phyloP scores from a whole-genome alignment of 2,329 filamentous ascomycete genomes.

The Monosporascus sp. region DNA sequence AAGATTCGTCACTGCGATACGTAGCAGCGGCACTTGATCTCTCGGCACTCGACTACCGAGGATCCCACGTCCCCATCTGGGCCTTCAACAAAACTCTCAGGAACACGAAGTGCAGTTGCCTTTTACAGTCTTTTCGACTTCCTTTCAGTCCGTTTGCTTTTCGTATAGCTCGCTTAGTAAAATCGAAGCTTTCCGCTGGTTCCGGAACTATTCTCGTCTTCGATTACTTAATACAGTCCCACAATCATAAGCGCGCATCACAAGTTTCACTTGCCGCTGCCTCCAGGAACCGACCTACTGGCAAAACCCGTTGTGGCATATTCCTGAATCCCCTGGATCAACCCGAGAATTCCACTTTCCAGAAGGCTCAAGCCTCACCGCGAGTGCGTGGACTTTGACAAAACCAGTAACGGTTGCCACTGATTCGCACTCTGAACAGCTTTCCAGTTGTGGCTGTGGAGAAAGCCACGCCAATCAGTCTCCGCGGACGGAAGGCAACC shows the following conservation, averaged over 20 bases:
- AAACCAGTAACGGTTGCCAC: neutral
- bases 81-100: neutral
- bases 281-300: neutral
- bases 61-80: neutral
- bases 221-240: constrained; percentile 6
- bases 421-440: neutral
- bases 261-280: neutral
- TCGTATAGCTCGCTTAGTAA: constrained; percentile 1
- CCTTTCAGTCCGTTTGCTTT: constrained; percentile 10
- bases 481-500: neutral
- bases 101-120: neutral
- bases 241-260: constrained; percentile 8
- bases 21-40: neutral
- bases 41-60: neutral
- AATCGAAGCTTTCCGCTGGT: constrained; percentile 22
- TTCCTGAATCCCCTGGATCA: neutral
- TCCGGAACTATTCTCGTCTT: constrained; percentile 19
- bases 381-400: neutral
- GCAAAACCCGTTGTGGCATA: neutral
- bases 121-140: constrained; percentile 1
- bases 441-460: neutral
- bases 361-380: neutral
- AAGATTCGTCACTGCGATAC: neutral
- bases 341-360: neutral
- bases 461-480: neutral